Evolutionary conservation across 768 basidiomycete species (phyloP).

Genomic region (Hygrocybe punicea): DNA sequence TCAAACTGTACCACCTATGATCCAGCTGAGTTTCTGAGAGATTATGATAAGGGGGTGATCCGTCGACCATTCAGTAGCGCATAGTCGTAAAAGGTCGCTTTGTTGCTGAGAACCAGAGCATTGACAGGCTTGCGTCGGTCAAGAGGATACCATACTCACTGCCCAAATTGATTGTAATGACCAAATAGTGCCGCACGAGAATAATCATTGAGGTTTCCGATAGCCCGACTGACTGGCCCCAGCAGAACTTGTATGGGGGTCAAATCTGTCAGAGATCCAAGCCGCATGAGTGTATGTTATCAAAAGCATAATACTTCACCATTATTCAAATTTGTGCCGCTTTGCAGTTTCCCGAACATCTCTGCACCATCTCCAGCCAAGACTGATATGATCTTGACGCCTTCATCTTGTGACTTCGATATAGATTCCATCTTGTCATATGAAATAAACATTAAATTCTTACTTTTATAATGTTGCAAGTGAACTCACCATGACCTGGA

Average conservation of each 20-base stretch:
- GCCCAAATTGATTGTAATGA: too few species aligned
- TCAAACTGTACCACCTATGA: slow-evolving; percentile 14
- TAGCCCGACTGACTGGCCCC: too few species aligned
- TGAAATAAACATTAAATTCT: not conserved
- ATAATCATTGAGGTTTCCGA: too few species aligned
- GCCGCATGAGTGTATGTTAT: too few species aligned
- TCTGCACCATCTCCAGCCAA: too few species aligned
- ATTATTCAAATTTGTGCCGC: too few species aligned
- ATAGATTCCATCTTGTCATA: not conserved
- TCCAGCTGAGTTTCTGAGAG: slow-evolving; percentile 5
- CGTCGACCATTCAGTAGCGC: slow-evolving; percentile 17
- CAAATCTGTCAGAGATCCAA: too few species aligned
- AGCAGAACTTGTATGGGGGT: too few species aligned
- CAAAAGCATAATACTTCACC: too few species aligned
- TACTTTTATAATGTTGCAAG: not conserved
- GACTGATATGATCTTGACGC: too few species aligned
- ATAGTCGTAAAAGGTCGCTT: slow-evolving; percentile 5
- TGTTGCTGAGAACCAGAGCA: not conserved
- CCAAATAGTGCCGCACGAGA: too few species aligned
- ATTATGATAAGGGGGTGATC: slow-evolving; percentile 8
- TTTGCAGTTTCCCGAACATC: too few species aligned
- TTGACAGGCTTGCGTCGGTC: not conserved
- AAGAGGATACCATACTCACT: not conserved
- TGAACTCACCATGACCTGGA: slow-evolving; percentile 13
- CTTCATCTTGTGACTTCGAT: not conserved